Conservation (phyloP, 164 flowering plant species). For the Macadamia tetraphylla region DNA sequence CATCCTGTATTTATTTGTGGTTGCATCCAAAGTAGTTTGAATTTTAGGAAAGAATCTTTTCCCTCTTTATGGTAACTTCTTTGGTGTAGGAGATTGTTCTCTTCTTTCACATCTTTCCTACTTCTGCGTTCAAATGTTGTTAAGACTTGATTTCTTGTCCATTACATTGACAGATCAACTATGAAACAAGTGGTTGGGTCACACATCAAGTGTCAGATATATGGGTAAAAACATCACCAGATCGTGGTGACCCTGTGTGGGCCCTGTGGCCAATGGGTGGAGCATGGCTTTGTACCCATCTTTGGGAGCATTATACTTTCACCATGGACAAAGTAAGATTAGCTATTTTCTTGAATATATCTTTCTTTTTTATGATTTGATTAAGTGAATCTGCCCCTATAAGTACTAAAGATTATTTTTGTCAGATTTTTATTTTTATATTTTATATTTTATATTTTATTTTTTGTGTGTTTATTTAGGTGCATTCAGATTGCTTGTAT, state of each 20-base stretch:
- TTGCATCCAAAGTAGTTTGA: no score
- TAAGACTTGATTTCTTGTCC: background rate
- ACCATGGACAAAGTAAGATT: constrained; percentile 78
- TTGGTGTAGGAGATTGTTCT: background rate
- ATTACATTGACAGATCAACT: constrained; percentile 56
- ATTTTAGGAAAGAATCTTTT: no score
- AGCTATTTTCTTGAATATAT: background rate
- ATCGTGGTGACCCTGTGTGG: constrained; percentile 71
- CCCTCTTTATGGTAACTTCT: no score
- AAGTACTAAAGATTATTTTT: no score
- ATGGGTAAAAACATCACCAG: constrained; percentile 96
- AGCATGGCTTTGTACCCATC: constrained; percentile 94
- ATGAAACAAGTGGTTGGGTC: constrained; percentile 90
- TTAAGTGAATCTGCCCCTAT: no score
- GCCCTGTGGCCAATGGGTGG: constrained; percentile 99
- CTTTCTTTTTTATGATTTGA: no score
- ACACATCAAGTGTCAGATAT: constrained; percentile 84
- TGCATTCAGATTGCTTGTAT: no score
- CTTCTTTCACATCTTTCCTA: background rate
- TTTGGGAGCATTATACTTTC: constrained; percentile 88
- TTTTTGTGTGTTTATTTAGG: no score
- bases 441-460: no score
- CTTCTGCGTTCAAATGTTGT: constrained; percentile 15
- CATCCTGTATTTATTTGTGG: background rate
- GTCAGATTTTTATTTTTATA: no score